These are phyloP conservation scores for Microsporum audouinii DNA, from an alignment of 2,329 filamentous ascomycete genomes.

Conservation along the genomic window DNA sequence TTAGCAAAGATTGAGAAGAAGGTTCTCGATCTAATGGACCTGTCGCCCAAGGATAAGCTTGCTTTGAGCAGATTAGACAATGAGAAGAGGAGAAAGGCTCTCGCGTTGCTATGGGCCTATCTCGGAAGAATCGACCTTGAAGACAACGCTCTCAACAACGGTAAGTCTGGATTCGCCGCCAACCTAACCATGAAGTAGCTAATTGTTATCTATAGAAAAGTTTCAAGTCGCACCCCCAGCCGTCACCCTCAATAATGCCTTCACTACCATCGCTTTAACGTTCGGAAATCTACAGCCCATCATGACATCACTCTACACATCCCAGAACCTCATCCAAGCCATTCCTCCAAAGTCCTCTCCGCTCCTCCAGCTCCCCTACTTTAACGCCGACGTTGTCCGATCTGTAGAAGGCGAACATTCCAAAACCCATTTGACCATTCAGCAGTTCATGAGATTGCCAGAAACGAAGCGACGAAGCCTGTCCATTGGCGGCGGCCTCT, in stretches of 20 bases:
- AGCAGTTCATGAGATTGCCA: constrained; percentile 78
- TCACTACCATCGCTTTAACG: constrained; percentile 74
- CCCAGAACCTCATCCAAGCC: constrained; percentile 83
- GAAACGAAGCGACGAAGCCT: constrained; percentile 61
- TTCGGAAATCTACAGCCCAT: constrained; percentile 77
- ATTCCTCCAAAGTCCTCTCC: constrained; percentile 72
- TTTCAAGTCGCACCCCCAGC: constrained; percentile 81
- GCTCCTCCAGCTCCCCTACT: constrained; percentile 80
- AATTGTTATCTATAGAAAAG: constrained; percentile 47
- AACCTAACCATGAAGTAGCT: constrained; percentile 13
- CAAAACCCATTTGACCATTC: constrained; percentile 64
- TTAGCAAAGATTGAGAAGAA: constrained; percentile 74
- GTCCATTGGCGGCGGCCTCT: constrained; percentile 55
- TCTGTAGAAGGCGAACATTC: constrained; percentile 46
- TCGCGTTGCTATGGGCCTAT: constrained; percentile 90
- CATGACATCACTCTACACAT: constrained; percentile 66
- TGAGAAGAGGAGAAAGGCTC: constrained; percentile 67
- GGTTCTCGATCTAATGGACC: constrained; percentile 53
- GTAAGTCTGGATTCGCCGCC: constrained; percentile 18
- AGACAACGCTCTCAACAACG: constrained; percentile 62
- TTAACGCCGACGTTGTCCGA: constrained; percentile 51
- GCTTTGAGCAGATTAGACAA: constrained; percentile 71
- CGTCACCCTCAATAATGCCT: constrained; percentile 71
- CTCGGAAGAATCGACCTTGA: constrained; percentile 77
- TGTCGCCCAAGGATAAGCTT: constrained; percentile 63